Conservation (phyloP, 495 filamentous ascomycete species). For the Talaromyces liani region DNA sequence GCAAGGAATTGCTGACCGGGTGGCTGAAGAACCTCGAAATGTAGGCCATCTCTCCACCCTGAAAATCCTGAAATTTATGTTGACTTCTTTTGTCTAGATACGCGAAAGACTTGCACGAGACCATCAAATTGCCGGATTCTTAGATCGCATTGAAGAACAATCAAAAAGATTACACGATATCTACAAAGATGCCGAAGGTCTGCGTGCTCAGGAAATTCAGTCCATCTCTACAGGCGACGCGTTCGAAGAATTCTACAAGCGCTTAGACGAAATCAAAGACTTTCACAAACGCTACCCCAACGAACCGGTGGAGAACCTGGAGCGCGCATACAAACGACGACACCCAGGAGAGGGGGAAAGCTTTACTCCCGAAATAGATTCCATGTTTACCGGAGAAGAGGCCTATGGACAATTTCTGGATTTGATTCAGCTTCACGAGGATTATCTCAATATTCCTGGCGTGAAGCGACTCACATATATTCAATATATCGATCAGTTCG, state of each 20-base stretch:
- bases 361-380: constrained; percentile 62
- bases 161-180: constrained; percentile 73
- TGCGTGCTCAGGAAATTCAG: constrained; percentile 71
- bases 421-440: constrained; percentile 72
- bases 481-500: constrained; percentile 86
- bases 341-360: constrained; percentile 59
- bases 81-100: constrained; percentile 50
- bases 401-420: constrained; percentile 86
- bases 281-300: constrained; percentile 90
- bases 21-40: constrained; percentile 79
- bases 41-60: constrained; percentile 41
- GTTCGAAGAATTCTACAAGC: constrained; percentile 87
- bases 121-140: constrained; percentile 82
- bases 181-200: constrained; percentile 69
- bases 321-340: constrained; percentile 78
- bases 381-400: constrained; percentile 94
- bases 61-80: constrained; percentile 7
- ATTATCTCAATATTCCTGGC: constrained; percentile 81
- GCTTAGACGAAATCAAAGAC: constrained; percentile 69
- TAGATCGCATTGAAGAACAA: constrained; percentile 79
- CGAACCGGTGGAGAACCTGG: constrained; percentile 90
- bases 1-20: constrained; percentile 84
- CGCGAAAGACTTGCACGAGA: constrained; percentile 79
- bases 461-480: constrained; percentile 79
- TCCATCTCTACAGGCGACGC: constrained; percentile 79